A percentile compares a stretch with the other conserved stretches of the same genome.
phyloP scores from a whole-genome alignment of 345 rosid genomes.

The Gossypium thurberi region DNA sequence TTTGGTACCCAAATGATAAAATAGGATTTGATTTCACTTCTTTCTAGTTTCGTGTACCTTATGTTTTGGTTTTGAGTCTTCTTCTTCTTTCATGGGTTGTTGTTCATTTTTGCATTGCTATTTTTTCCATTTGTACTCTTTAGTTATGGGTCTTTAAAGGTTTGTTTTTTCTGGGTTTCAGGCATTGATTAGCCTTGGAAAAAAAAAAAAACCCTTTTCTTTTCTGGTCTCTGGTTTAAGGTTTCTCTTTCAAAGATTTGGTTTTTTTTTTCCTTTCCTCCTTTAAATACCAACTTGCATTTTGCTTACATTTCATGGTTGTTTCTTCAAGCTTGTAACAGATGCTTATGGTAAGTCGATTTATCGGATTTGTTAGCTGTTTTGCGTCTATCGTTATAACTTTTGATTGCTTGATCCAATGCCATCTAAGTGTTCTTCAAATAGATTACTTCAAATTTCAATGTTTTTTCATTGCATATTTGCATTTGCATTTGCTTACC shows the following conservation, averaged over 20 bases:
- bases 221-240: not conserved
- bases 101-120: not conserved
- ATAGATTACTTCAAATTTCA: not conserved
- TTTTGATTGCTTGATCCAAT: not conserved
- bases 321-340: not conserved
- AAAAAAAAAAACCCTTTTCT: not conserved
- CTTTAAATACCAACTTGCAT: not conserved
- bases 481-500: not conserved
- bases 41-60: not conserved
- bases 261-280: not conserved
- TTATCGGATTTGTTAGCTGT: not conserved
- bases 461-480: not conserved
- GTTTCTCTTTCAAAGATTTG: not conserved
- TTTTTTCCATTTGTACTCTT: not conserved
- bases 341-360: conserved; percentile 7
- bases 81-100: conserved; percentile 2
- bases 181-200: not conserved
- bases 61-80: not conserved
- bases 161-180: not conserved
- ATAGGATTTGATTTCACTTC: not conserved
- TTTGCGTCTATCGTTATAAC: not conserved
- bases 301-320: not conserved
- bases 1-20: not conserved
- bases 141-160: not conserved
- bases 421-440: not conserved